Conservation (phyloP, 2,329 filamentous ascomycete genomes). For the Apiospora koreana region DNA sequence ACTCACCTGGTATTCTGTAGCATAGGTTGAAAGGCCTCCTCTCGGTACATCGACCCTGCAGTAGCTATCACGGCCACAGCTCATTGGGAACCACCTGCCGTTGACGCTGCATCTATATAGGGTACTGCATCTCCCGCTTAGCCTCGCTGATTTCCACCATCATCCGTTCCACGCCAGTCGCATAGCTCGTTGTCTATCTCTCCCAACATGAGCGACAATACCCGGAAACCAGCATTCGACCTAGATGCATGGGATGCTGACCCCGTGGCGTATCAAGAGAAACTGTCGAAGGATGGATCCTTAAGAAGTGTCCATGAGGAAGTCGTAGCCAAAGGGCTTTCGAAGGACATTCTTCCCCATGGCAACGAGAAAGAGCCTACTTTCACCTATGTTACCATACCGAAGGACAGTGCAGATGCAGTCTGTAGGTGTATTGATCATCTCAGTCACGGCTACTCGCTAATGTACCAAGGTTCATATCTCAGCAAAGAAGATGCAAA, state of each 20-base stretch:
- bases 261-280: background rate
- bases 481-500: background rate
- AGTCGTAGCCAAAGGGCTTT: background rate
- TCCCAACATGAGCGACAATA: background rate
- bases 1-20: background rate
- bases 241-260: background rate
- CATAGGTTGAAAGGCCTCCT: background rate
- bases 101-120: background rate
- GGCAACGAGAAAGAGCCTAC: background rate
- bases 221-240: background rate
- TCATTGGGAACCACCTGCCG: background rate
- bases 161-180: background rate
- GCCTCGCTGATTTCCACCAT: background rate
- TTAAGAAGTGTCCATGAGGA: background rate
- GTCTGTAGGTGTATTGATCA: background rate
- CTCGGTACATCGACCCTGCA: background rate
- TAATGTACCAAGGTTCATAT: background rate
- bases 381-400: background rate
- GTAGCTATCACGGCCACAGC: background rate
- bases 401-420: background rate
- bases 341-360: background rate
- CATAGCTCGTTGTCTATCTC: background rate
- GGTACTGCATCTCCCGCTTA: background rate
- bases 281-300: background rate
- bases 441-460: background rate